Percentiles rank a stretch among this genome's conserved stretches.
phyloP scores from a whole-genome alignment of 495 filamentous ascomycete genomes.

The Neurospora sp. region DNA sequence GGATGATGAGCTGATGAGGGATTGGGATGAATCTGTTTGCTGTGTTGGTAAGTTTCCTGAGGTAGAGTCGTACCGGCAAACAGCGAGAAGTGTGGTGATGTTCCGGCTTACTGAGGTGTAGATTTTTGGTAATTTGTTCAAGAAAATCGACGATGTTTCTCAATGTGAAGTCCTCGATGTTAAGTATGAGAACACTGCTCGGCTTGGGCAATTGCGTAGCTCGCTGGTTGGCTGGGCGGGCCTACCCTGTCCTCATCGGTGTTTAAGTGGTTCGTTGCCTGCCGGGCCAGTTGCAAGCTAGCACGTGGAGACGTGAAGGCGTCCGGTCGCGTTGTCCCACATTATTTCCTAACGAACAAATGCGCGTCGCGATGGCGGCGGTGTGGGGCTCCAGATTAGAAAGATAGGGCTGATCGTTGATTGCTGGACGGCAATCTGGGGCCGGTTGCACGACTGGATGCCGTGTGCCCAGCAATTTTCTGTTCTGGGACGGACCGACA shows the following conservation, averaged over 20 bases:
- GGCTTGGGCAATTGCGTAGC: not conserved
- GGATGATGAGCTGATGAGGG: not conserved
- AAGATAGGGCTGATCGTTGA: not conserved
- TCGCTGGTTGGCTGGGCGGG: not conserved
- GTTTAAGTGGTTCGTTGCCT: not conserved
- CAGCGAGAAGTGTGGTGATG: not conserved
- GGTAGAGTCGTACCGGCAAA: not conserved
- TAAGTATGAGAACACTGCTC: not conserved
- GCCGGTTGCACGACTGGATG: not conserved
- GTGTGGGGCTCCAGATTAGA: constrained; percentile 1
- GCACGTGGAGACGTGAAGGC: constrained; percentile 15
- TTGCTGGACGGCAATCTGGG: not conserved
- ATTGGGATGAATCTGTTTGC: not conserved
- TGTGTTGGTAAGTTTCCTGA: not conserved
- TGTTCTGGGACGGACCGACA: not conserved
- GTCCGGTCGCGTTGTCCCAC: constrained; percentile 12
- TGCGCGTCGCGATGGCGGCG: constrained; percentile 6
- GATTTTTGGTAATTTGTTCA: not conserved
- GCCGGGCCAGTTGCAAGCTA: not conserved
- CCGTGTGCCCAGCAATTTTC: not conserved
- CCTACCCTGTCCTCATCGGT: not conserved
- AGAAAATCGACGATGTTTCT: not conserved
- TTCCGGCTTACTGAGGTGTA: not conserved
- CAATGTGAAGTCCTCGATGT: not conserved
- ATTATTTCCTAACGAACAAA: constrained; percentile 1